Base-by-base conservation (phyloP, 495 filamentous ascomycete species). In the Podospora pseudopauciseta region DNA sequence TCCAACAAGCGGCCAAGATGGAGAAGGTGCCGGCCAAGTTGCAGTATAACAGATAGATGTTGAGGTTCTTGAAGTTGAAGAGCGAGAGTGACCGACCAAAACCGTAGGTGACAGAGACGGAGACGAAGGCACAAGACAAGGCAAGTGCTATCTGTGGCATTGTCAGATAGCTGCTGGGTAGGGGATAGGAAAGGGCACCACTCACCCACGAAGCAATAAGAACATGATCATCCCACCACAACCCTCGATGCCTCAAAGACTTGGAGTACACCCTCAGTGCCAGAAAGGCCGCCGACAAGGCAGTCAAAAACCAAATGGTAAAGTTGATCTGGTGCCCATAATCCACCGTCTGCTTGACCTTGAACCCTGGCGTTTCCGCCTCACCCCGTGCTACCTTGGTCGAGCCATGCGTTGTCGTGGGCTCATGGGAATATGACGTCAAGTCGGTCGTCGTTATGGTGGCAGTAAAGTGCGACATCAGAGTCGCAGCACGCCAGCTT, bases 91-190 rank as follows among this genome's bases (percentile, higher is more conserved):
- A 74, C 16, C 72, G 67, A 1, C 72, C 73, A 49, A 77, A 78
- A 18, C 77, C 77, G 4, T 73, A 56, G 18, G 67, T 77, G n/a
- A 78, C 65, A 3, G 64, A 60, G 26, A 77, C 72, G 11, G 86
- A 85, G 67, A 97, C 87, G 73, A 97, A 96, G 4, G 84, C 85
- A 76, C 96, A 92, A 3, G 61, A 63, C 1, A 18, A 1, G 15
- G 49, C 32, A 5, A 49, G 61, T 28, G 61, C 32, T 20, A 63
- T 5, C 61, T 63, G 19, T 18, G 27, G 39, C 18, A 9, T 11
- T 5, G 60, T 16, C 30, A 32, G 11, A 61, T 23, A 20, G 26
- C 4, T 23, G 4, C 20, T 58, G 3, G n/a, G 23, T 53, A 4
- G 32, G 27, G n/a, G 26, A 59, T 7, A 11, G 23, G 26, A 20